A percentile compares a stretch with the other conserved stretches of the same genome.
Conservation (phyloP, 495 filamentous ascomycete species). For the Chlorociboria aeruginascens region DNA sequence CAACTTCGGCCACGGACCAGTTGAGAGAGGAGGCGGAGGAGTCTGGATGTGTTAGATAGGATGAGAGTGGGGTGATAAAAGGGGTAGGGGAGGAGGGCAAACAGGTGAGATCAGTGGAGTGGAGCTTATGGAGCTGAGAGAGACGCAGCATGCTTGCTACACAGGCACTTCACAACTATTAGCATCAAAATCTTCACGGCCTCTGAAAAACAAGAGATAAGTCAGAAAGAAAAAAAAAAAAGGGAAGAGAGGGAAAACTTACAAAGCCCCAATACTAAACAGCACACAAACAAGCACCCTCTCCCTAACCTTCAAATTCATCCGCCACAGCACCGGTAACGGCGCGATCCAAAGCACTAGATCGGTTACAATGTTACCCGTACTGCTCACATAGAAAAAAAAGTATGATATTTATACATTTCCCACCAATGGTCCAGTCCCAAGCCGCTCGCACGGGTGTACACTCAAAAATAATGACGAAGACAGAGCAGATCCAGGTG, state of each 20-base stretch:
- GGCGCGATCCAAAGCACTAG: conserved; percentile 31
- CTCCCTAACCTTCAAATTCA: conserved; percentile 17
- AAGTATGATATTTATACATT: conserved; percentile 29
- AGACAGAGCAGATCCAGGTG: conserved; percentile 27
- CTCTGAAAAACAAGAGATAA: too few relatives aligned
- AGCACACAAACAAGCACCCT: conserved; percentile 15
- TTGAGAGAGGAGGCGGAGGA: conserved; percentile 17
- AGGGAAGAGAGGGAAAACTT: neutral
- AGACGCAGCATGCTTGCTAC: conserved; percentile 17
- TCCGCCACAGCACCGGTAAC: conserved; percentile 26
- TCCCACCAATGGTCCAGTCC: conserved; percentile 16
- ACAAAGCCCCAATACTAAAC: conserved; percentile 19
- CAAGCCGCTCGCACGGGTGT: conserved; percentile 29
- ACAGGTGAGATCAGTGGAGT: conserved; percentile 21
- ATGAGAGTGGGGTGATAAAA: neutral
- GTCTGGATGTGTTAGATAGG: conserved; percentile 2
- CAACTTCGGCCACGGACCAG: conserved; percentile 20
- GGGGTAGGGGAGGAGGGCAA: neutral
- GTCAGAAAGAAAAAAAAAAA: neutral
- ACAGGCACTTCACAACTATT: conserved; percentile 10
- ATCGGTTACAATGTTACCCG: conserved; percentile 32
- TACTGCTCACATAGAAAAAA: conserved; percentile 30
- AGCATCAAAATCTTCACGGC: neutral
- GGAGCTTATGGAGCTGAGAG: conserved; percentile 7
- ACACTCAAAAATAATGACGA: conserved; percentile 35